Percentiles rank a stretch among this genome's conserved stretches.
phyloP scores from a whole-genome alignment of 805 yeast species.

The Candida rishiriensis region DNA sequence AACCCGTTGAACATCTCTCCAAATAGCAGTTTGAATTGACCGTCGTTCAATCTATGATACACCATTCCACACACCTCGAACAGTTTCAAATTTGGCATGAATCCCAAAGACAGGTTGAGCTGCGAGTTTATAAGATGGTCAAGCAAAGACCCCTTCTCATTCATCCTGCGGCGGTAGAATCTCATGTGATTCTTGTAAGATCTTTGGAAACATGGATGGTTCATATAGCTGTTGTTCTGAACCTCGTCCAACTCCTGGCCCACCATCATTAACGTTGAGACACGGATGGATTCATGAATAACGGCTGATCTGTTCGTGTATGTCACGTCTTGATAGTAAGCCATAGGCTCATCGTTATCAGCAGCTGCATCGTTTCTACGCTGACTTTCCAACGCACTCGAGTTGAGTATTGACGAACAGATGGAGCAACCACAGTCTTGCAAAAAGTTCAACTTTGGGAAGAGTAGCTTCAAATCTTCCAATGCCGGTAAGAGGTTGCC shows the following conservation, averaged over 20 bases:
- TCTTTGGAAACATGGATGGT: conserved; percentile 9
- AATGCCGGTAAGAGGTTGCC: conserved; percentile 25
- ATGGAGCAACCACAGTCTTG: conserved; percentile 21
- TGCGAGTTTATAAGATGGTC: conserved; percentile 27
- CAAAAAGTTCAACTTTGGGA: conserved; percentile 27
- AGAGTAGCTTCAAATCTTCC: conserved; percentile 26
- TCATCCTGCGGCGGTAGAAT: conserved; percentile 12
- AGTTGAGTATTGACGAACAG: conserved; percentile 15
- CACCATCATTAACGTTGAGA: conserved; percentile 28
- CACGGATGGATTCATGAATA: conserved; percentile 24
- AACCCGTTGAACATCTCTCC: conserved; percentile 22
- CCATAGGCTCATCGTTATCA: too few species aligned
- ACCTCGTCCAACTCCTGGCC: conserved; percentile 27
- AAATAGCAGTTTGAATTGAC: conserved; percentile 18
- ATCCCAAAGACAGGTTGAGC: conserved; percentile 18
- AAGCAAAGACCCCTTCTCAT: conserved; percentile 21
- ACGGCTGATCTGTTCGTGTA: too few species aligned
- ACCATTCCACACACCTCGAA: conserved; percentile 31
- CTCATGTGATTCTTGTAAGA: conserved; percentile 10
- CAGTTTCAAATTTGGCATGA: conserved; percentile 17
- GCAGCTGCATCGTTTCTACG: too few species aligned
- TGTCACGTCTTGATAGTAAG: too few species aligned
- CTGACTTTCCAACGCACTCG: conserved; percentile 1
- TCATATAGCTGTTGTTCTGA: conserved; percentile 11
- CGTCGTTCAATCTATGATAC: conserved; percentile 13